Conservation (phyloP, 1,284 basidiomycete species). For the Rhodotorula sp. region DNA sequence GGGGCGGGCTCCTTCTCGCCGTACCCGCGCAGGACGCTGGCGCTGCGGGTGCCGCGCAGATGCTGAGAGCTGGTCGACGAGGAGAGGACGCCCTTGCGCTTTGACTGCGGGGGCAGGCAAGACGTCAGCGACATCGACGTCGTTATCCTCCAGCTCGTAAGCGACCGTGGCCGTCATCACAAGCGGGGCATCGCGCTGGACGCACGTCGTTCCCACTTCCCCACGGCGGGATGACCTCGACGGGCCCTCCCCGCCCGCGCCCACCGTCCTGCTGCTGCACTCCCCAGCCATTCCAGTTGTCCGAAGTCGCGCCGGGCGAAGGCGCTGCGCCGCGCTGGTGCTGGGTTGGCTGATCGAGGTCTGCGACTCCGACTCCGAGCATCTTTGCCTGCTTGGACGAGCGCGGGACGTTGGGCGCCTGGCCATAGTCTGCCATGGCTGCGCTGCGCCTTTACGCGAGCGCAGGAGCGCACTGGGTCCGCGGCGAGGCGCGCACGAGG, state of each 20-base stretch:
- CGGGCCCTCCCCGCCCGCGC: not conserved
- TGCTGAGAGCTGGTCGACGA: slow-evolving; percentile 11
- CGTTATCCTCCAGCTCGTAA: too few relatives aligned
- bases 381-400: slow-evolving; percentile 40
- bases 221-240: slow-evolving; percentile 19
- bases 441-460: not conserved
- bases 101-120: not conserved
- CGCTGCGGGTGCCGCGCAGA: slow-evolving; percentile 15
- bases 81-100: slow-evolving; percentile 1
- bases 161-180: not conserved
- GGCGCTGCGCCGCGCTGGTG: not conserved
- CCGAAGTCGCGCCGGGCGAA: not conserved
- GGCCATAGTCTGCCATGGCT: slow-evolving; percentile 11
- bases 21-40: slow-evolving; percentile 13
- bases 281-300: slow-evolving; percentile 16
- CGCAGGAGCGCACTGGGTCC: not conserved
- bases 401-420: slow-evolving; percentile 25
- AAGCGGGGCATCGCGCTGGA: not conserved
- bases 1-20: slow-evolving; percentile 2
- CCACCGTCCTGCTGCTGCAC: not conserved
- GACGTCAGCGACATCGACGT: not conserved
- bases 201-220: slow-evolving; percentile 14
- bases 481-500: not conserved
- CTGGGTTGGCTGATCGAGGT: not conserved
- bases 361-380: slow-evolving; percentile 35